Conservation (phyloP, 129 eudicot species). For the Lactuca saligna region DNA sequence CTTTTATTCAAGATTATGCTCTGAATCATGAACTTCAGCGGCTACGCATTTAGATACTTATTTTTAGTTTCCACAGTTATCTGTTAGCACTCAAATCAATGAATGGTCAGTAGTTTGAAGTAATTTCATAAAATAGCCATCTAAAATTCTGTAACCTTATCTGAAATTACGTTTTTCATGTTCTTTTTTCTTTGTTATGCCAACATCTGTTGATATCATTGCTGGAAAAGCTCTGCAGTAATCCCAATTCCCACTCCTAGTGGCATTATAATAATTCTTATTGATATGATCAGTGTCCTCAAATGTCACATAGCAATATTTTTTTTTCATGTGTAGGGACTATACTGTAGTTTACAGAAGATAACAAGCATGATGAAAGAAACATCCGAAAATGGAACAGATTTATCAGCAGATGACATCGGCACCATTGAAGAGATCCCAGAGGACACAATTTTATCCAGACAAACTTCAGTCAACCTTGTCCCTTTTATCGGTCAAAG, state of each 20-base stretch:
- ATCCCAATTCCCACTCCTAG: too few relatives aligned
- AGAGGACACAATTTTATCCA: slow-evolving; percentile 66
- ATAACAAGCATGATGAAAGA: slow-evolving; percentile 45
- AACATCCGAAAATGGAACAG: slow-evolving; percentile 72
- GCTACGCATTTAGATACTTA: slow-evolving; percentile 1
- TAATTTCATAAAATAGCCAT: background rate
- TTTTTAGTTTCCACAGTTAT: background rate
- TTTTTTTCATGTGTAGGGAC: slow-evolving; percentile 20
- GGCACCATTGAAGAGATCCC: slow-evolving; percentile 80
- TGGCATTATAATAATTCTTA: too few relatives aligned
- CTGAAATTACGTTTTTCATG: background rate
- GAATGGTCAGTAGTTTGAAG: background rate
- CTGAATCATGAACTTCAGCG: background rate
- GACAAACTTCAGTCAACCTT: slow-evolving; percentile 80
- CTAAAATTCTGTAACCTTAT: background rate
- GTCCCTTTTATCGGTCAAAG: slow-evolving; percentile 84
- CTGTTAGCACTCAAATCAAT: background rate
- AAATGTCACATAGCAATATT: background rate
- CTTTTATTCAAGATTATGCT: slow-evolving; percentile 9
- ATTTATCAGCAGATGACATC: slow-evolving; percentile 71
- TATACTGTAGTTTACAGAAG: slow-evolving; percentile 26
- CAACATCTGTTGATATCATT: too few relatives aligned
- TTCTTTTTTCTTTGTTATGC: too few relatives aligned
- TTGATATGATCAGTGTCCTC: background rate
- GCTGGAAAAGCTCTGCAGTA: too few relatives aligned